A percentile compares a stretch with the other conserved stretches of the same genome.
Conservation (phyloP, 805 yeast genomes). For the Saturnispora bothae region DNA sequence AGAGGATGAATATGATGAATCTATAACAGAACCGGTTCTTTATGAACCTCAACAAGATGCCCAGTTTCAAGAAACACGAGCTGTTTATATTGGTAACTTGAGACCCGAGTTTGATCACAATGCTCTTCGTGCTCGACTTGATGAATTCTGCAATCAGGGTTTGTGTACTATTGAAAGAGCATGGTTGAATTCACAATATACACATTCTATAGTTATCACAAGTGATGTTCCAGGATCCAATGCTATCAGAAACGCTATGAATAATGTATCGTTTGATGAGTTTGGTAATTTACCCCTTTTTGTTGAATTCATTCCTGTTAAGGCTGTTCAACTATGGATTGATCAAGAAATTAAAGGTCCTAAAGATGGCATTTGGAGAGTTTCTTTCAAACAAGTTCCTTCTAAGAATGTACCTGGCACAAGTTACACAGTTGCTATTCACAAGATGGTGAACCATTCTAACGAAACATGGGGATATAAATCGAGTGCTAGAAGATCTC, state of each 20-base stretch:
- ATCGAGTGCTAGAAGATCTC: constrained; percentile 13
- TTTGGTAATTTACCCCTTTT: constrained; percentile 22
- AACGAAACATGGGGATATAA: constrained; percentile 27
- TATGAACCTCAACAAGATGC: constrained; percentile 28
- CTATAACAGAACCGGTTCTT: constrained; percentile 22
- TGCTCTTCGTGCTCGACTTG: constrained; percentile 29
- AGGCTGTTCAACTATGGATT: constrained; percentile 36
- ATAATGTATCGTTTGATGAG: constrained; percentile 26
- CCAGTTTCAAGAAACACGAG: constrained; percentile 31
- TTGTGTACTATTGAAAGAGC: constrained; percentile 30
- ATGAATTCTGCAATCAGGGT: constrained; percentile 21
- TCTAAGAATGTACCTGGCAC: constrained; percentile 23
- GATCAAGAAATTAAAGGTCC: constrained; percentile 37
- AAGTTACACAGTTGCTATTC: constrained; percentile 23
- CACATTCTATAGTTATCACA: constrained; percentile 34
- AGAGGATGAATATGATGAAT: constrained; percentile 16
- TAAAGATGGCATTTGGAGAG: constrained; percentile 34
- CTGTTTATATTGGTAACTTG: constrained; percentile 35
- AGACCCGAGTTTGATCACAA: constrained; percentile 30
- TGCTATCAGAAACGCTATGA: constrained; percentile 26
- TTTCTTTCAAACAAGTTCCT: constrained; percentile 28
- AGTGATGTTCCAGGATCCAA: constrained; percentile 32
- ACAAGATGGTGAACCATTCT: constrained; percentile 27
- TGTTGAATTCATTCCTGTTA: constrained; percentile 36
- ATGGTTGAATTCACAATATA: constrained; percentile 32